Conservation (phyloP, 495 filamentous ascomycete genomes). For the Penicillium lagena region DNA sequence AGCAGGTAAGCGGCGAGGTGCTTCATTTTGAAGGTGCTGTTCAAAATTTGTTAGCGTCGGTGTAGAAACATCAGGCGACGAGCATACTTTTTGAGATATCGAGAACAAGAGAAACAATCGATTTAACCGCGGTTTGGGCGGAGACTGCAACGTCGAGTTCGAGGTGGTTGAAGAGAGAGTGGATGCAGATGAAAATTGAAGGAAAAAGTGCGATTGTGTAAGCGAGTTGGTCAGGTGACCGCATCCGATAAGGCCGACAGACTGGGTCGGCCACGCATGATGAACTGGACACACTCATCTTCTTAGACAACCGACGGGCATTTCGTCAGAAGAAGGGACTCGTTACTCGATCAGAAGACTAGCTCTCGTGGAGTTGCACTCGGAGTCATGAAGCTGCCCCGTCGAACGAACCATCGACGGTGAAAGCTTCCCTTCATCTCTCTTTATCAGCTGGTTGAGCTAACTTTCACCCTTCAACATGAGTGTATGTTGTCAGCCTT, state of each 20-base stretch:
- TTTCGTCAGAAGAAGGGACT: neutral
- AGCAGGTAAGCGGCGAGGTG: conserved; percentile 99
- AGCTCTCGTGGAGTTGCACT: conserved; percentile 18
- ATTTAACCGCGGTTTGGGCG: conserved; percentile 84
- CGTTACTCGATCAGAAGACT: conserved; percentile 14
- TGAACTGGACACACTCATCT: too few species aligned
- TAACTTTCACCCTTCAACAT: conserved; percentile 20
- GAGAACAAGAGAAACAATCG: conserved; percentile 88
- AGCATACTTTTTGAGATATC: conserved; percentile 23
- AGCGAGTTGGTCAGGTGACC: conserved; percentile 20
- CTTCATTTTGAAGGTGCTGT: conserved; percentile 79
- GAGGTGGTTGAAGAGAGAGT: conserved; percentile 21
- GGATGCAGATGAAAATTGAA: conserved; percentile 22
- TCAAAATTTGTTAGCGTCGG: neutral
- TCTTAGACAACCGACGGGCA: too few species aligned
- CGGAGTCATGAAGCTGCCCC: conserved; percentile 44
- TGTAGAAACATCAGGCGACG: neutral
- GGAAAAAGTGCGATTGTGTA: conserved; percentile 40
- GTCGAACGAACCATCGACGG: conserved; percentile 41
- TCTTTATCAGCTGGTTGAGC: neutral
- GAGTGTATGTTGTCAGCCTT: conserved; percentile 35
- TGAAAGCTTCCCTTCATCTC: conserved; percentile 20
- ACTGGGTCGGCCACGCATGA: too few species aligned
- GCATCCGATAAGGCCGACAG: too few species aligned
- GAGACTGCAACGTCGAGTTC: conserved; percentile 84